Evolutionary conservation across 768 basidiomycete genomes (phyloP).

Genomic region (Phaffia tasmanica): DNA sequence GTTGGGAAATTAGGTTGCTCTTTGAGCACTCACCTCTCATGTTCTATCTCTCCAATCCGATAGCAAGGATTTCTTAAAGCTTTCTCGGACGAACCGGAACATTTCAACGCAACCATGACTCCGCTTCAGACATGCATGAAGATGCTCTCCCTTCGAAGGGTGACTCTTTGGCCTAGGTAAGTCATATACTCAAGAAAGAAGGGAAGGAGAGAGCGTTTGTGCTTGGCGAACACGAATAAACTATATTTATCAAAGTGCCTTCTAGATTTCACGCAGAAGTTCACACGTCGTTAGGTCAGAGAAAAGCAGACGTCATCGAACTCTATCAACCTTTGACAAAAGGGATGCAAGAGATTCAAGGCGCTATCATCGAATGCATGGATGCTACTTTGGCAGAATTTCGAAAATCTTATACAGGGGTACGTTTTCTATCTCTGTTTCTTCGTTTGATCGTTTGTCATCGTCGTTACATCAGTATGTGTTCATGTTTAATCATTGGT

Average conservation of each 20-base stretch:
- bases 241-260: neutral
- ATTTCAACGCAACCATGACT: slow-evolving; percentile 81
- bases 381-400: slow-evolving; percentile 75
- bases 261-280: slow-evolving; percentile 79
- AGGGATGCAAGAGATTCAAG: slow-evolving; percentile 82
- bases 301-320: slow-evolving; percentile 84
- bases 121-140: slow-evolving; percentile 87
- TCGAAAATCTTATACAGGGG: slow-evolving; percentile 70
- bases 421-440: slow-evolving; percentile 28
- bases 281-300: slow-evolving; percentile 65
- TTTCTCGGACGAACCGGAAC: slow-evolving; percentile 92
- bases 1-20: neutral
- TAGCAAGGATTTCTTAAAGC: slow-evolving; percentile 82
- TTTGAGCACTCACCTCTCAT: neutral
- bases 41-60: neutral
- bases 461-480: neutral
- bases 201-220: neutral
- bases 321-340: slow-evolving; percentile 74
- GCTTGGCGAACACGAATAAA: neutral
- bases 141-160: slow-evolving; percentile 76
- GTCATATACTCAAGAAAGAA: slow-evolving; percentile 12
- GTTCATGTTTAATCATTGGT: neutral
- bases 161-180: slow-evolving; percentile 83
- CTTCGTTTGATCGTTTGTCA: neutral
- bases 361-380: slow-evolving; percentile 89